phyloP scores from a whole-genome alignment of 495 filamentous ascomycete genomes.

The Parathielavia appendiculata region DNA sequence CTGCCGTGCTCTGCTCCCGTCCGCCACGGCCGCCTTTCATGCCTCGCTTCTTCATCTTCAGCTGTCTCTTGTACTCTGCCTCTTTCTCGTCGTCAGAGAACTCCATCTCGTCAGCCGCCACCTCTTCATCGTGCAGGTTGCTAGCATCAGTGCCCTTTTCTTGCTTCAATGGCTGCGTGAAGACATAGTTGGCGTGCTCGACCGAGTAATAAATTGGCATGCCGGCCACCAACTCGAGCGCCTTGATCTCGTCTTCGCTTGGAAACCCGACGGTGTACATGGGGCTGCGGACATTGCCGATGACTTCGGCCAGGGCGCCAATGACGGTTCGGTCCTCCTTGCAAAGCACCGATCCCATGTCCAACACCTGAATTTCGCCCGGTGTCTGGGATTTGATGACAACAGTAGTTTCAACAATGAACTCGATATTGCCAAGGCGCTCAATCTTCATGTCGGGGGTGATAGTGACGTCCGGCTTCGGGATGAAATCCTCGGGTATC shows the following conservation, averaged over 20 bases:
- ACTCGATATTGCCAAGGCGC: conserved; percentile 65
- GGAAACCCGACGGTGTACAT: conserved; percentile 72
- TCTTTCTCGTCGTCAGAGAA: conserved; percentile 97
- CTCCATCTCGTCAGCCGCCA: conserved; percentile 77
- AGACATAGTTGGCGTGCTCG: conserved; percentile 68
- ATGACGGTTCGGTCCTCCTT: conserved; percentile 67
- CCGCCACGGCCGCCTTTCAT: conserved; percentile 11
- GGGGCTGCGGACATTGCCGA: conserved; percentile 78
- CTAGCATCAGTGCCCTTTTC: conserved; percentile 86
- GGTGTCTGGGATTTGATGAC: conserved; percentile 74
- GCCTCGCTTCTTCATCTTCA: conserved; percentile 57
- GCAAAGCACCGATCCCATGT: conserved; percentile 77
- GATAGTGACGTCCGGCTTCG: conserved; percentile 68
- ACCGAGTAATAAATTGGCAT: conserved; percentile 72
- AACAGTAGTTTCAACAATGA: conserved; percentile 66
- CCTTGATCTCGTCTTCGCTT: conserved; percentile 58
- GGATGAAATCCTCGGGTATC: conserved; percentile 57
- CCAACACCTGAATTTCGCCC: conserved; percentile 77
- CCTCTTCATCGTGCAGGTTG: conserved; percentile 89
- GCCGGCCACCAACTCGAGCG: conserved; percentile 58
- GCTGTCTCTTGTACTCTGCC: conserved; percentile 63
- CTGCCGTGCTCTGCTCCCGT: conserved; percentile 18
- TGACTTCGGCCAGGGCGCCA: conserved; percentile 71
- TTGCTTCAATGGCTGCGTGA: conserved; percentile 71
- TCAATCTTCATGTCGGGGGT: conserved; percentile 70